Evolutionary conservation across 2,329 filamentous ascomycete species (phyloP), one percentile per base, ranked within the genome.

Genomic region (Aspergillus sp.): DNA sequence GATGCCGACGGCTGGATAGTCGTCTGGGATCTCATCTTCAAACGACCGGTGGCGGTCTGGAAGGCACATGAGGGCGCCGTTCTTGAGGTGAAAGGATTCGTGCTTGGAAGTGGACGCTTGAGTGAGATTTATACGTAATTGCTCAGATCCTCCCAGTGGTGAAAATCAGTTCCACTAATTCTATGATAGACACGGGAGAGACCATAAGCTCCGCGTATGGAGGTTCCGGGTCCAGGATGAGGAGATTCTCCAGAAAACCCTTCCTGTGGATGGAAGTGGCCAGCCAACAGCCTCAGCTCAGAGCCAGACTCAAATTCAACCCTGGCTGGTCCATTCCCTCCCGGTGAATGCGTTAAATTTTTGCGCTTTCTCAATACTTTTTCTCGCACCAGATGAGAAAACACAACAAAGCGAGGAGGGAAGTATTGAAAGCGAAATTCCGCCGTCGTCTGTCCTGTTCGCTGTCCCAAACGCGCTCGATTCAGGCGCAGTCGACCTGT

Each of bases 281-380:
- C 75, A 46, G 5, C 12, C 33, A 9, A 41, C 3, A 22, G 6
- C 40, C 73, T 46, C 73, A 57, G 27, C 6, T 17, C 11, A 48
- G 22, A 27, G 39, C 61, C 34, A 22, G 82, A 77, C 62, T 70
- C 22, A 61, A 52, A 45, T 13, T 15, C 68, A 73, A 66, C 95
- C 95, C 30, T 96, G 91, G 91, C 78, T 97, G n/a, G 74, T 96
- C 20, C 85, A 96, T 73, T 83, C 90, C 4, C 78, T 99, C 5
- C 82, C 89, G 5, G 91, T 98, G 44, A 97, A 97, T 69, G 91
- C 93, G 1, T 84, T 98, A 77, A 99, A 98, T 70, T 99, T 98
- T 72, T 99, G 95, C 88, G 87, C 69, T 59, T 79, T 58, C 70
- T 75, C 62, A 6, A 70, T 68, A 44, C 59, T 60, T 7, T 66